These are phyloP conservation scores for Coffea canephora DNA, from an alignment of 257 asterid genomes.

Conservation along the genomic window DNA sequence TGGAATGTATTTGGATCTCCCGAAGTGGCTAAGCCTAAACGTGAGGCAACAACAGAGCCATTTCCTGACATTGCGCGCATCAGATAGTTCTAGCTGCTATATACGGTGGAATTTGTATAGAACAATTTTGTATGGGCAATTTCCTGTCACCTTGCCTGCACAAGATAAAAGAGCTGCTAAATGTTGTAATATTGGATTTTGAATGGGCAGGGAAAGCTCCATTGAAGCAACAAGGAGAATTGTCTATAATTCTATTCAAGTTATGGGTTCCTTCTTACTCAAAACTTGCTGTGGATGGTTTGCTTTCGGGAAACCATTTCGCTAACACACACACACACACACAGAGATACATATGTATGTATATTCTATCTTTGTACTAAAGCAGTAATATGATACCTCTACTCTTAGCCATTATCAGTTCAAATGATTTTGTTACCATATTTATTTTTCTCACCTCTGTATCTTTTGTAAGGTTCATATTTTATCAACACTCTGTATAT, in stretches of 20 bases:
- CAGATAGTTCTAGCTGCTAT: conserved; percentile 19
- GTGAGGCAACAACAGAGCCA: conserved; percentile 29
- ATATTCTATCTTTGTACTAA: too few species aligned
- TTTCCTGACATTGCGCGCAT: conserved; percentile 35
- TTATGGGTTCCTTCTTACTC: neutral
- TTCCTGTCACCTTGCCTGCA: neutral
- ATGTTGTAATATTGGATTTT: neutral
- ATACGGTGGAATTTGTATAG: too few species aligned
- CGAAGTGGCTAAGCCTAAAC: conserved; percentile 4
- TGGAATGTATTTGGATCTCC: conserved; percentile 44
- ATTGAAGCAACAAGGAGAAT: neutral
- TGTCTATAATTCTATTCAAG: too few species aligned
- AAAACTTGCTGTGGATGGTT: neutral
- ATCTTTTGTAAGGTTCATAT: too few species aligned
- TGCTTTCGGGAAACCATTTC: neutral
- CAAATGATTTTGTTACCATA: too few species aligned
- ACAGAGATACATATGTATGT: too few species aligned
- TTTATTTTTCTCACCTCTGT: too few species aligned
- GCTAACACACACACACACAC: too few species aligned
- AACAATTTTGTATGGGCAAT: neutral
- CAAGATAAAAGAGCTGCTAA: neutral
- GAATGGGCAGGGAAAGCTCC: neutral
- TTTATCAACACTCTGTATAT: too few species aligned
- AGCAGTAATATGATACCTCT: too few species aligned
- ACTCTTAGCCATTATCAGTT: too few species aligned